Percentiles rank a stretch among this genome's conserved stretches.
These are phyloP conservation scores for Cantharellus cinnabarinus DNA, from an alignment of 768 basidiomycete genomes.

Conservation along the genomic window DNA sequence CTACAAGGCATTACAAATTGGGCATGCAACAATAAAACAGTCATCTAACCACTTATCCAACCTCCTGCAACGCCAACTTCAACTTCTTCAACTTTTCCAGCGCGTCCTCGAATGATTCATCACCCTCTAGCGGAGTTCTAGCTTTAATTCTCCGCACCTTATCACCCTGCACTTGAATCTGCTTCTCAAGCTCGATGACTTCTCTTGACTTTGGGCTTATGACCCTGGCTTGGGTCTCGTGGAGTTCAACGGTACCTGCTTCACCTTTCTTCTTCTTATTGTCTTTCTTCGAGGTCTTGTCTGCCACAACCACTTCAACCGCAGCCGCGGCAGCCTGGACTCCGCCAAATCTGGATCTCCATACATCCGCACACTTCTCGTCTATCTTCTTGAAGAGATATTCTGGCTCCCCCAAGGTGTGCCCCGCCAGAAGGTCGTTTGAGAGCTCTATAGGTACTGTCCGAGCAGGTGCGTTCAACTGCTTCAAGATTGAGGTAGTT, in stretches of 20 bases:
- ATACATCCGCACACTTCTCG: constrained; percentile 68
- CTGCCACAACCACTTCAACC: constrained; percentile 28
- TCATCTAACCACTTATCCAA: background rate
- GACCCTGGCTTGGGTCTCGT: constrained; percentile 12
- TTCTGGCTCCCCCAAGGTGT: constrained; percentile 65
- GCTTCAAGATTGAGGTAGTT: constrained; percentile 54
- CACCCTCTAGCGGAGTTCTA: constrained; percentile 20
- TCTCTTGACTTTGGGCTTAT: constrained; percentile 50
- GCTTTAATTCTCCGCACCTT: constrained; percentile 45
- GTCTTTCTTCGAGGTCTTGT: constrained; percentile 30
- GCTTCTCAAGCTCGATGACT: constrained; percentile 47
- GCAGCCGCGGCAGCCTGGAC: constrained; percentile 20
- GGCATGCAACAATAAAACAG: background rate
- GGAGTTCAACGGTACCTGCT: constrained; percentile 19
- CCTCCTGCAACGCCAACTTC: background rate
- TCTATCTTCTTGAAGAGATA: constrained; percentile 92
- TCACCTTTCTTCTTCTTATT: constrained; percentile 25
- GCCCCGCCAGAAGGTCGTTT: constrained; percentile 72
- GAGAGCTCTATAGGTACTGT: constrained; percentile 50
- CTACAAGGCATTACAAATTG: background rate
- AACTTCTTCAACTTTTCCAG: background rate
- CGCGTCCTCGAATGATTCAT: background rate
- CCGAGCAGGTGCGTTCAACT: constrained; percentile 79
- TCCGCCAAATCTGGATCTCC: constrained; percentile 66
- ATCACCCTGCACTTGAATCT: constrained; percentile 57